These are phyloP conservation scores for Cladosporium phlei DNA, from an alignment of 2,329 filamentous ascomycete species.

Conservation along the genomic window DNA sequence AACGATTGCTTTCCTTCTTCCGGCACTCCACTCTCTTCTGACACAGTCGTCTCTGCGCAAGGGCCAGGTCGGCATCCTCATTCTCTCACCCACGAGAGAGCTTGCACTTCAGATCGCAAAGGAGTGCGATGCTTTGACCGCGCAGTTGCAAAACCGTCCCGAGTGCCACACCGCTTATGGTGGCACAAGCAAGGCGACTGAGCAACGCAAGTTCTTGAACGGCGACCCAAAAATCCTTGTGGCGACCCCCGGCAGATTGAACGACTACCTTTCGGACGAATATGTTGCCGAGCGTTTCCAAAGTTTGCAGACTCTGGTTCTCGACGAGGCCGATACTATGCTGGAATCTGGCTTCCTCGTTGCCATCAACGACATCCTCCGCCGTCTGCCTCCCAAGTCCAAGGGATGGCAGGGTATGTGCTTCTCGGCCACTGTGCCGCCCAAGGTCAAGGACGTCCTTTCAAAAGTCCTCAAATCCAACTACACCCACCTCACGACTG, in stretches of 20 bases:
- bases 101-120: conserved; percentile 58
- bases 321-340: conserved; percentile 83
- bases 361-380: conserved; percentile 49
- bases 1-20: conserved; percentile 86
- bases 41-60: conserved; percentile 65
- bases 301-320: conserved; percentile 42
- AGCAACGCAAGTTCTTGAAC: conserved; percentile 63
- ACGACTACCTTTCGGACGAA: conserved; percentile 73
- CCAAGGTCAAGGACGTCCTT: conserved; percentile 42
- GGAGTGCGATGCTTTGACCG: conserved; percentile 79
- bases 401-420: conserved; percentile 48
- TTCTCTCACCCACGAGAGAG: conserved; percentile 74
- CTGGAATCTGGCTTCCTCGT: conserved; percentile 51
- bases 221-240: conserved; percentile 83
- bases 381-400: conserved; percentile 47
- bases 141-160: conserved; percentile 76
- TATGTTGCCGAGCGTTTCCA: conserved; percentile 43
- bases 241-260: conserved; percentile 78
- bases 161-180: conserved; percentile 65
- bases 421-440: conserved; percentile 44
- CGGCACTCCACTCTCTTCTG: conserved; percentile 79
- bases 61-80: conserved; percentile 80
- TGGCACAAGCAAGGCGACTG: conserved; percentile 72
- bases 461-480: conserved; percentile 41
- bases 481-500: conserved; percentile 40